Evolutionary conservation across 257 asterid species (phyloP), one percentile per base, ranked within the genome.

Genomic region (Scutellaria baicalensis): DNA sequence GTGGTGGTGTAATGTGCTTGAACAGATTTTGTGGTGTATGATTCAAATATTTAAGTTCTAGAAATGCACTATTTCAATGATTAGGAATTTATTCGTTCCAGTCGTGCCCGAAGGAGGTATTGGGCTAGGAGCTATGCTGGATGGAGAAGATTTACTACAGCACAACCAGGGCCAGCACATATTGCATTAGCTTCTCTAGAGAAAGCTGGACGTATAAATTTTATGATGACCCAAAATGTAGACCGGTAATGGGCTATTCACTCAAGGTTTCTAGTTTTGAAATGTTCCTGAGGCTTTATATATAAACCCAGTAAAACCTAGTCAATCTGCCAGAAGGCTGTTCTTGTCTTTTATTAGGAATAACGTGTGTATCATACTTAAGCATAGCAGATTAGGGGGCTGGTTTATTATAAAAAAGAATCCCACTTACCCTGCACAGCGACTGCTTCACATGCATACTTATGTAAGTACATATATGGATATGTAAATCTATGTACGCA

Each of bases 101-200:
- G 38, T 73, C 85, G 86, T 47, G 86, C 99, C 42, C 81, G 95
- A 42, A 81, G 99, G 63, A 88, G 96, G 47, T 93, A 93, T 50
- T 93, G 99, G 99, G 95, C 97, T 4, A 85, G 99, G 83, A 93
- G 99, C 82, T 93, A 82, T 84, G 99, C 99, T 75, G 99, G 99
- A 40, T 93, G 99, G 99, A 82, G 95, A 81, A 83, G 86, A 62
- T 93, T 93, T 82, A 87, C 92, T 56, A 86, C 89, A 5, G 92
- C 99, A 42, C 87, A 84, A 64, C 99, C 99, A 57, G 91, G 97
- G 75, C 84, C 91, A 8, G 96, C 92, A 13, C 99, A 93, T 82
- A 60, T 74, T 62, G 96, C 96, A 59, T 79, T 91, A 77, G 90
- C 95, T 71, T 82, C 96, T 73, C 96, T 93, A 47, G 99, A 93